These are phyloP conservation scores for Cucumis hystrix DNA, from an alignment of 306 rosid genomes.

Conservation along the genomic window DNA sequence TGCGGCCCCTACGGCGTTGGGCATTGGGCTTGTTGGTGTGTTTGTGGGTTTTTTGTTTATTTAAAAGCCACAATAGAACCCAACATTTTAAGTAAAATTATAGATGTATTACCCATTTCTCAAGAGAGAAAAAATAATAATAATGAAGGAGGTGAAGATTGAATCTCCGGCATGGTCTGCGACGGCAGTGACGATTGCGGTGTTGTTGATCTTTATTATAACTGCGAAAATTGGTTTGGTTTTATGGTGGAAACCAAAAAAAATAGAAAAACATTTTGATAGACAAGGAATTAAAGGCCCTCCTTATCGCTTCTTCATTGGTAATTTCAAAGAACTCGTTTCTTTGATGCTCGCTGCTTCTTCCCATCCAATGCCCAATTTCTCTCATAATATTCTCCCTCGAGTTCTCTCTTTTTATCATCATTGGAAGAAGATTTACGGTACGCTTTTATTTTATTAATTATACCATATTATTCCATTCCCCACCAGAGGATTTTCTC, in stretches of 20 bases:
- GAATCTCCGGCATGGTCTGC: background rate
- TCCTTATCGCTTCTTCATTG: constrained; percentile 91
- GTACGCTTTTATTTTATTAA: constrained; percentile 13
- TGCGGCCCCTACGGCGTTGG: constrained; percentile 99
- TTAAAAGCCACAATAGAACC: background rate
- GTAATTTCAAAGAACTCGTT: constrained; percentile 66
- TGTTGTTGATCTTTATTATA: constrained; percentile 11
- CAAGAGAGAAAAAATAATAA: too few relatives aligned
- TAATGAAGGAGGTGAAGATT: too few relatives aligned
- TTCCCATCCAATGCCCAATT: constrained; percentile 68
- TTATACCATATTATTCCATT: too few relatives aligned
- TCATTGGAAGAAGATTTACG: constrained; percentile 93
- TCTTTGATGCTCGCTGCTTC: constrained; percentile 85
- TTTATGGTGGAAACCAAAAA: constrained; percentile 89
- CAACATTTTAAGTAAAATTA: too few relatives aligned
- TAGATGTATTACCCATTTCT: too few relatives aligned
- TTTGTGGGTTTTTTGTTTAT: background rate
- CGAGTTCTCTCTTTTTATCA: constrained; percentile 92
- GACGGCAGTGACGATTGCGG: background rate
- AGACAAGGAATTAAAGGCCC: constrained; percentile 92
- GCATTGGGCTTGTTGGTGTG: constrained; percentile 55
- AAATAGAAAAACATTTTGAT: constrained; percentile 56
- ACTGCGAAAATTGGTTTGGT: constrained; percentile 26
- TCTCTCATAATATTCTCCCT: constrained; percentile 90
- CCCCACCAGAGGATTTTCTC: too few relatives aligned